A percentile compares a stretch with the other conserved stretches of the same genome.
Conservation (phyloP, 352 stramenopile genomes). For the Pythium rhizo-oryzae region DNA sequence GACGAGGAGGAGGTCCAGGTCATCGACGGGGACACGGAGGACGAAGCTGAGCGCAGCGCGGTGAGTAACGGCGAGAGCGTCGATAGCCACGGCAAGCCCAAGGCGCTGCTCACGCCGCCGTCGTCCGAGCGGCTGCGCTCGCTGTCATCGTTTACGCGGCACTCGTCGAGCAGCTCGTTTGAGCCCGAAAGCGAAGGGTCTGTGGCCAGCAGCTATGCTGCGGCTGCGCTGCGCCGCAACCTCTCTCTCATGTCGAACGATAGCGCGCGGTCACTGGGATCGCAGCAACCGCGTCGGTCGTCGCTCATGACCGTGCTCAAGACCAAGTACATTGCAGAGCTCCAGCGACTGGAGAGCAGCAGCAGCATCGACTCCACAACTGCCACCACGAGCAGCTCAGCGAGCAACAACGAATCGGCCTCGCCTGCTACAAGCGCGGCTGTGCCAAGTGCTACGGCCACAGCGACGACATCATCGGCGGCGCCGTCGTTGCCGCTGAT, state of each 20-base stretch:
- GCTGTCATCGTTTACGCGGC: conserved; percentile 11
- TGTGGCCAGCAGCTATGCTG: not conserved
- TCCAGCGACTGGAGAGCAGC: conserved; percentile 38
- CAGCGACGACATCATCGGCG: not conserved
- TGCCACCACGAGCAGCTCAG: not conserved
- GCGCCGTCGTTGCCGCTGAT: not conserved
- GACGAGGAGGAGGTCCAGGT: conserved; percentile 43
- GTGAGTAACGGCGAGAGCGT: not conserved
- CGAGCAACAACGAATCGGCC: not conserved
- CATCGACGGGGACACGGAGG: conserved; percentile 30
- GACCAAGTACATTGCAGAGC: conserved; percentile 57
- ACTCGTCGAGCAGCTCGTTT: conserved; percentile 20
- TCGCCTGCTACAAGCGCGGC: not conserved
- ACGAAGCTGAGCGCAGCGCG: conserved; percentile 24
- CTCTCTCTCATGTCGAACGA: conserved; percentile 21
- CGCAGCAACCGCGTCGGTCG: conserved; percentile 22
- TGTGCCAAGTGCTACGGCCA: not conserved
- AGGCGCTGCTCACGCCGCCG: conserved; percentile 2
- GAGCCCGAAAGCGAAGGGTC: conserved; percentile 27
- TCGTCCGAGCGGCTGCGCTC: conserved; percentile 1
- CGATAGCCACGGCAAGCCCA: not conserved
- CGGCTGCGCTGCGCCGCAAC: conserved; percentile 10
- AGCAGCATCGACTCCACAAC: conserved; percentile 28
- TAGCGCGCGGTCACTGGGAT: not conserved
- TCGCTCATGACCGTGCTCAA: conserved; percentile 67